Conservation (phyloP, 2,329 filamentous ascomycete genomes). For the Trichoderma atroviride region DNA sequence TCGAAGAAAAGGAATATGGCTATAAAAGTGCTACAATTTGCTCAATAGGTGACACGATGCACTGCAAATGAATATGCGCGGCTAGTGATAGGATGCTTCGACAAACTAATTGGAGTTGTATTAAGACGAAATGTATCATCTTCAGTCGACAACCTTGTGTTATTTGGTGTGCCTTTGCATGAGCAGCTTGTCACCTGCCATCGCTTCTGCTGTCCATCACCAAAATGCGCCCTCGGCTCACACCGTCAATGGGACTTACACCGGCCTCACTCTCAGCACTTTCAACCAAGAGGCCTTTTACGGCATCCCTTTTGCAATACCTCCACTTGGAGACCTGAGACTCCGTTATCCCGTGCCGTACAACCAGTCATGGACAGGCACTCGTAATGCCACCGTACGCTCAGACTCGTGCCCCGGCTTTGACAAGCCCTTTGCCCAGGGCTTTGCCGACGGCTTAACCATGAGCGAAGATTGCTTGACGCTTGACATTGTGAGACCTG, state of each 20-base stretch:
- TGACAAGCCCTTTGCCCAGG: slow-evolving; percentile 15
- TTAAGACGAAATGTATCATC: not conserved
- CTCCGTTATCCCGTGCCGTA: slow-evolving; percentile 1
- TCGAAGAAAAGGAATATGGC: not conserved
- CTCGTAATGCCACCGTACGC: slow-evolving; percentile 13
- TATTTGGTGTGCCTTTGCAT: not conserved
- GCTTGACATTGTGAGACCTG: slow-evolving; percentile 13
- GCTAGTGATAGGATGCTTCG: not conserved
- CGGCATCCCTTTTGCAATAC: slow-evolving; percentile 9
- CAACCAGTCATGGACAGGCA: slow-evolving; percentile 16
- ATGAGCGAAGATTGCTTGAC: slow-evolving; percentile 26
- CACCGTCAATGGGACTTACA: slow-evolving; percentile 20
- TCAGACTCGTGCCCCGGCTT: slow-evolving; percentile 21
- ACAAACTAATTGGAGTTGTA: not conserved
- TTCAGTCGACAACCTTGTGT: not conserved
- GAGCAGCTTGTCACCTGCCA: slow-evolving; percentile 5
- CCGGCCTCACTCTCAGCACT: slow-evolving; percentile 3
- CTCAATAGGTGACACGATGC: not conserved
- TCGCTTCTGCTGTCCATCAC: not conserved
- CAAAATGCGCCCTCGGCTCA: slow-evolving; percentile 7
- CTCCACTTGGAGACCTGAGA: slow-evolving; percentile 9
- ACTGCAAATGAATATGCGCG: not conserved
- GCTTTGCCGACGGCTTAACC: slow-evolving; percentile 18
- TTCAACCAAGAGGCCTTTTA: slow-evolving; percentile 21
- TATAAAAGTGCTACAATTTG: not conserved